phyloP scores from a whole-genome alignment of 345 rosid species.

The Murraya paniculata region DNA sequence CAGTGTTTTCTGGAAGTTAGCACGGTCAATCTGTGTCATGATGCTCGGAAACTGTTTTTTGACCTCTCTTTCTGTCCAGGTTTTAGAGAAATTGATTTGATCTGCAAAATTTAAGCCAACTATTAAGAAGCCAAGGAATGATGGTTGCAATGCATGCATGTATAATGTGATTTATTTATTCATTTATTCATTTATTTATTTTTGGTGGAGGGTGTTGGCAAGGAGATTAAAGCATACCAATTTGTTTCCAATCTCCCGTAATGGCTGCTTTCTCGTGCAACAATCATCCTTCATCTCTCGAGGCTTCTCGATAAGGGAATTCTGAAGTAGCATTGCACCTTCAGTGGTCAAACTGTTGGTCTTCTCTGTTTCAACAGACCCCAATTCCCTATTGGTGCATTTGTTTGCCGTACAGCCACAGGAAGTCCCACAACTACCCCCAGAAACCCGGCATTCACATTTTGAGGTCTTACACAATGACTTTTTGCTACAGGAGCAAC shows the following conservation, averaged over 20 bases:
- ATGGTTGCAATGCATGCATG: not conserved
- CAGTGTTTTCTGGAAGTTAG: conserved; percentile 13
- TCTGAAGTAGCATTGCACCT: conserved; percentile 30
- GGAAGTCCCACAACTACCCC: conserved; percentile 61
- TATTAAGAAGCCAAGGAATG: conserved; percentile 1
- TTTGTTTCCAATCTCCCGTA: conserved; percentile 75
- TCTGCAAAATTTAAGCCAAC: conserved; percentile 23
- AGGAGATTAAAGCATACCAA: conserved; percentile 31
- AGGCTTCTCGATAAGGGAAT: conserved; percentile 29
- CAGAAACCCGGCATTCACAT: conserved; percentile 68
- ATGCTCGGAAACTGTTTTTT: conserved; percentile 19
- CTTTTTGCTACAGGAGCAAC: conserved; percentile 77
- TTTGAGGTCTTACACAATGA: conserved; percentile 77
- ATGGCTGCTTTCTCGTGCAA: conserved; percentile 55
- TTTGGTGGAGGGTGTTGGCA: too few relatives aligned
- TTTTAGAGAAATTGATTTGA: conserved; percentile 35
- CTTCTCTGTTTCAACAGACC: conserved; percentile 26
- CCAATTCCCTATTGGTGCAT: conserved; percentile 62
- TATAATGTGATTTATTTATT: not conserved
- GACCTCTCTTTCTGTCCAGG: conserved; percentile 30
- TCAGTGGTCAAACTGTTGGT: conserved; percentile 26
- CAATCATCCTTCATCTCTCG: conserved; percentile 32
- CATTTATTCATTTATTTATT: too few relatives aligned
- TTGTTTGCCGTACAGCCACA: conserved; percentile 64
- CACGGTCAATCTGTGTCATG: not conserved